Percentiles rank a stretch among this genome's conserved stretches.
Conservation (phyloP, 805 yeast species). For the Pichia heedii region DNA sequence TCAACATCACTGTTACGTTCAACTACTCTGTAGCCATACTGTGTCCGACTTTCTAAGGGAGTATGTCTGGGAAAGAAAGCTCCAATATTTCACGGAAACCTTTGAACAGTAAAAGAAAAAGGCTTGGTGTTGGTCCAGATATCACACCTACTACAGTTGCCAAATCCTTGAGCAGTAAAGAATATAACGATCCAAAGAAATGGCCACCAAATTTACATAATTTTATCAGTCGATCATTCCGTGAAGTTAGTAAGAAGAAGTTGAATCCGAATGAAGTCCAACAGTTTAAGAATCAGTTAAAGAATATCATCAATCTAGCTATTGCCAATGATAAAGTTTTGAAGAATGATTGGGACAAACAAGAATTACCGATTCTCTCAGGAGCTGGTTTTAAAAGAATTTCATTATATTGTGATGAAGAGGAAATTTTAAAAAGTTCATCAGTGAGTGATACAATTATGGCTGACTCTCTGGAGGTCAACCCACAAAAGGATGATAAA, state of each 20-base stretch:
- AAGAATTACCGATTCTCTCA: conserved; percentile 38
- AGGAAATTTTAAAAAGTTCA: not conserved
- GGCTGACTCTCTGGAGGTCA: not conserved
- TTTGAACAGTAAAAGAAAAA: conserved; percentile 4
- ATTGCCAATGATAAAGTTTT: conserved; percentile 34
- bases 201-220: conserved; percentile 52
- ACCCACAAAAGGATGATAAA: not conserved
- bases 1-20: too few species aligned
- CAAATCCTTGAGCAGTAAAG: not conserved
- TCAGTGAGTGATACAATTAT: not conserved
- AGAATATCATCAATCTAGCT: conserved; percentile 40
- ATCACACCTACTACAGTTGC: conserved; percentile 8
- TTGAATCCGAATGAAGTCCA: conserved; percentile 19
- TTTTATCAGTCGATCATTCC: conserved; percentile 42
- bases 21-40: too few species aligned
- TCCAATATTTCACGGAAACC: not conserved
- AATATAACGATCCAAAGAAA: conserved; percentile 23
- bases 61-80: not conserved
- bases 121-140: not conserved
- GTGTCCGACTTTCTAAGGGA: too few species aligned
- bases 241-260: conserved; percentile 29
- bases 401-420: conserved; percentile 15
- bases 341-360: conserved; percentile 45
- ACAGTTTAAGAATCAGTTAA: conserved; percentile 41
- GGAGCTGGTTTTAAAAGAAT: conserved; percentile 8